Conservation (phyloP, 371 early-diverging fungal species). For the Rhizopus arrhizus region DNA sequence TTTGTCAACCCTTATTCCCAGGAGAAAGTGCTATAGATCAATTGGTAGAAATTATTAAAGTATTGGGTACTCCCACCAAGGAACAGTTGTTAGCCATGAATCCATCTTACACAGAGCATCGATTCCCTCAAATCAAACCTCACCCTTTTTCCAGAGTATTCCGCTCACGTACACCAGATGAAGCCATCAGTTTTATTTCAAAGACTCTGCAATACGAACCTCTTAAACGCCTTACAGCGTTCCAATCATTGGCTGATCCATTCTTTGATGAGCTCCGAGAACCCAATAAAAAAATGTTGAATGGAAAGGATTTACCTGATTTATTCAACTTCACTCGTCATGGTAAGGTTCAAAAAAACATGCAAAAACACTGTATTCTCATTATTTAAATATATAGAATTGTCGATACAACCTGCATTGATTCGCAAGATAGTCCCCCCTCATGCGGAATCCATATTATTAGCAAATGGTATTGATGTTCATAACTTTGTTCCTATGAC, state of each 20-base stretch:
- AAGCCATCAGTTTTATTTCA: conserved; percentile 88
- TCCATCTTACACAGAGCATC: conserved; percentile 95
- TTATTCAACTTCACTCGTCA: conserved; percentile 89
- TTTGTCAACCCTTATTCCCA: conserved; percentile 96
- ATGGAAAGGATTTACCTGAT: conserved; percentile 81
- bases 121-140: conserved; percentile 96
- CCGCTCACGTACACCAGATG: conserved; percentile 80
- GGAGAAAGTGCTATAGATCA: conserved; percentile 99
- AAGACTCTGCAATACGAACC: conserved; percentile 96
- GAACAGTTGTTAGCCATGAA: conserved; percentile 97
- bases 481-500: conserved; percentile 49
- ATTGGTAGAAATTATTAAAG: conserved; percentile 99
- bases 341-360: conserved; percentile 51
- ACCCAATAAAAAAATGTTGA: conserved; percentile 78
- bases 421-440: conserved; percentile 63
- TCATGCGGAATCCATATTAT: conserved; percentile 57
- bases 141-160: conserved; percentile 89
- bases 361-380: neutral
- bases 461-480: conserved; percentile 51
- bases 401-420: conserved; percentile 58
- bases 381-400: conserved; percentile 27
- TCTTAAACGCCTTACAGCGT: conserved; percentile 82
- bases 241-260: conserved; percentile 92
- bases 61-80: conserved; percentile 97
- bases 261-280: conserved; percentile 96